Conservation (phyloP, 2,329 filamentous ascomycete species). For the Aspergillus proliferans region DNA sequence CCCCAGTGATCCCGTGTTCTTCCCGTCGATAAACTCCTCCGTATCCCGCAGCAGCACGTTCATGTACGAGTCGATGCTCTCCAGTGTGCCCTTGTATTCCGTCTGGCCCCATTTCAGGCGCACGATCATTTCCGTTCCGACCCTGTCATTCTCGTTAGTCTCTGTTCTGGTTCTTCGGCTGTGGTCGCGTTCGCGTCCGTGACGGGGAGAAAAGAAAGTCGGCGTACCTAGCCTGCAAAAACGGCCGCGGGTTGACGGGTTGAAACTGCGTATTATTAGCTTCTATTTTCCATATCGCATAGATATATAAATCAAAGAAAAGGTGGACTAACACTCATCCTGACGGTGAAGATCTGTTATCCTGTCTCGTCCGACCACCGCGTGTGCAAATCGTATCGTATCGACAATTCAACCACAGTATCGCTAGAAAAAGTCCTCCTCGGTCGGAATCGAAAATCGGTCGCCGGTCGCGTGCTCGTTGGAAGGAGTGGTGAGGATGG, state of each 20-base stretch:
- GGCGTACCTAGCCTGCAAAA: slow-evolving; percentile 84
- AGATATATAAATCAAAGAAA: slow-evolving; percentile 19
- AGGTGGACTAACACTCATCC: slow-evolving; percentile 1
- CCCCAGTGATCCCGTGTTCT: slow-evolving; percentile 76
- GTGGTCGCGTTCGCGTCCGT: neutral
- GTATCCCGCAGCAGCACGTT: slow-evolving; percentile 89
- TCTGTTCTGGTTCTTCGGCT: neutral
- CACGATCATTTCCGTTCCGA: slow-evolving; percentile 85
- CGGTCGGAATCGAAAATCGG: too few relatives aligned
- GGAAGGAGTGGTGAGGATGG: slow-evolving; percentile 6
- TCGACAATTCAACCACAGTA: too few relatives aligned
- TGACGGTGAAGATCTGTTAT: neutral
- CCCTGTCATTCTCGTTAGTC: slow-evolving; percentile 42
- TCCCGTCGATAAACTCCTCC: slow-evolving; percentile 85
- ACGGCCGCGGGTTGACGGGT: slow-evolving; percentile 91
- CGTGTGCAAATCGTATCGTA: too few relatives aligned
- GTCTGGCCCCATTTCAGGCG: slow-evolving; percentile 97
- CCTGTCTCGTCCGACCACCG: too few relatives aligned
- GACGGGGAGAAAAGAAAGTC: neutral
- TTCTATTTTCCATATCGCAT: too few relatives aligned
- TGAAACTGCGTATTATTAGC: slow-evolving; percentile 55
- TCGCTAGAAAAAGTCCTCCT: too few relatives aligned
- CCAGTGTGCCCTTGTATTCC: slow-evolving; percentile 90
- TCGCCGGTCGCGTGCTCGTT: slow-evolving; percentile 7
- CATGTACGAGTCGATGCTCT: slow-evolving; percentile 97